Base-by-base conservation (phyloP, 2,329 filamentous ascomycete genomes). In the Botrytis squamosa region DNA sequence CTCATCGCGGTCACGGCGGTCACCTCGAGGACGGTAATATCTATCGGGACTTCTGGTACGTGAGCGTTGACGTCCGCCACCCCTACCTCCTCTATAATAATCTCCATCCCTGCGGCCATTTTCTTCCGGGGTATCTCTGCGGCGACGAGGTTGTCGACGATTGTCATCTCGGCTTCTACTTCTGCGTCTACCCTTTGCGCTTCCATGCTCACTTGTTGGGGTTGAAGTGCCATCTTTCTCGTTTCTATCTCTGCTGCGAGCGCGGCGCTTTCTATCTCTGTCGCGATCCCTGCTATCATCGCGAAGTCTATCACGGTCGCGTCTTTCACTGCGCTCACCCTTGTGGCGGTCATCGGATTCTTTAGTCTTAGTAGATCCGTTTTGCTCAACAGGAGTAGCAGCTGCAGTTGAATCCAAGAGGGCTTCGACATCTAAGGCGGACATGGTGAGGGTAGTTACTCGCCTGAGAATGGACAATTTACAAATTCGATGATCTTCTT, bases 371-470 rank as follows among this genome's bases (percentile, higher is more conserved):
- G 83, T 70, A 75, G 79, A 77, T 74, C 80, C 80, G 74, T 81
- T 82, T 63, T 78, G 78, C 71, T 87, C 84, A 71, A 85, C 84
- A 74, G 82, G 82, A 75, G 85, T 84, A 77, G 87, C 86, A 81
- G 90, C 91, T 70, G 93, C 93, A 76, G 93, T 93, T 70, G 92
- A 93, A 84, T 97, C 94, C 78, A 98, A 90, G 77, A 98, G 88
- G 77, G 94, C 93, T 86, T 98, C 95, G 79, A 98, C 93, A 81
- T 97, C 94, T 78, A 91, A 85, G 82, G 87, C 87, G 82, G 90
- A 90, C 90, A 92, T 92, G 78, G 78, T 85, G 83, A 79, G 74
- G 78, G 49, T 59, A 64, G 46, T 29, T 68, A 72, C 63, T 59
- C 63, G 71, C 49, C 63, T 59, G 68, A 62, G 38, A 44, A n/a